These are phyloP conservation scores for Trypanosoma caninum DNA, from an alignment of 208 protist species.

Conservation along the genomic window DNA sequence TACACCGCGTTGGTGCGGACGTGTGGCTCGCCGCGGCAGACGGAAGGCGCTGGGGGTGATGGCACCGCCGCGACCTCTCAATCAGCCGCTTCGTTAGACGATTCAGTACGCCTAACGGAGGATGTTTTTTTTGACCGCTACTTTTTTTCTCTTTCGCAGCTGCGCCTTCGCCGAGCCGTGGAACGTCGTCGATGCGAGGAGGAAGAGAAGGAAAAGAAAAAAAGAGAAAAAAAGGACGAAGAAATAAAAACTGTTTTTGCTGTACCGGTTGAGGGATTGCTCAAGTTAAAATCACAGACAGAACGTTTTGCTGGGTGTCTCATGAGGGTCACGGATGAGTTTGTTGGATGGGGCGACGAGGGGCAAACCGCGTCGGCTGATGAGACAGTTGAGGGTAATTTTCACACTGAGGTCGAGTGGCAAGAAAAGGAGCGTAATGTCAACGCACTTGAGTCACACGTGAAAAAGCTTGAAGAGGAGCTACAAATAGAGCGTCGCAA, in stretches of 20 bases:
- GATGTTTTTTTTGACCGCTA: constrained; percentile 85
- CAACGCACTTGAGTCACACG: constrained; percentile 39
- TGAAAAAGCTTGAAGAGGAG: constrained; percentile 59
- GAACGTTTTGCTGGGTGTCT: constrained; percentile 17
- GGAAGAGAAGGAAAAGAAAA: background rate
- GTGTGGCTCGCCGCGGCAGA: background rate
- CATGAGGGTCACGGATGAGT: constrained; percentile 19
- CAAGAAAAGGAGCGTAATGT: constrained; percentile 26
- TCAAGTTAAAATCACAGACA: background rate
- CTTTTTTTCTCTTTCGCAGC: constrained; percentile 79
- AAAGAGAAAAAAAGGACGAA: background rate
- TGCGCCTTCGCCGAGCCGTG: constrained; percentile 39
- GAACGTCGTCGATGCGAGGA: constrained; percentile 18
- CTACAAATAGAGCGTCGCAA: constrained; percentile 35
- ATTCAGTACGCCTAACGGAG: constrained; percentile 28
- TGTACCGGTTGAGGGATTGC: background rate
- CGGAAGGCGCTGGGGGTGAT: background rate
- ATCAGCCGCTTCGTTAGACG: background rate
- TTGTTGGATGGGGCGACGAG: constrained; percentile 18
- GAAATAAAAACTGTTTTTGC: background rate
- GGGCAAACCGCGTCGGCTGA: background rate
- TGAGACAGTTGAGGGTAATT: background rate
- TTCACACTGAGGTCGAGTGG: background rate
- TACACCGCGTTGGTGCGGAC: constrained; percentile 47
- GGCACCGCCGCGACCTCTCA: background rate